Percentiles rank a stretch among this genome's conserved stretches.
Evolutionary conservation across 2,329 filamentous ascomycete species (phyloP).

Genomic region (Drechslerella coelobrocha): DNA sequence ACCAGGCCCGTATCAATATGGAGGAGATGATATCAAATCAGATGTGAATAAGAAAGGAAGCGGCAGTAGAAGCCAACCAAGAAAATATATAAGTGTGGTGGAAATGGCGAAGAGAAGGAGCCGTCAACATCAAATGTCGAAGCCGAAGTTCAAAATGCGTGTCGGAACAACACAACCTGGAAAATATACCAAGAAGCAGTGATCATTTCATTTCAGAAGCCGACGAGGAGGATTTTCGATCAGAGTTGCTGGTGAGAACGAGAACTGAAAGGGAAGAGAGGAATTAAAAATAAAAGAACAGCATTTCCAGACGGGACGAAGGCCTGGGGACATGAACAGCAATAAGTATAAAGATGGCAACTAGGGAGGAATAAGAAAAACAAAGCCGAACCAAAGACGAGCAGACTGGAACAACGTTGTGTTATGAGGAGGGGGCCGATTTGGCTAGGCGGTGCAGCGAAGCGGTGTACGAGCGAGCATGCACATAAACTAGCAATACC

Average conservation of each 20-base stretch:
- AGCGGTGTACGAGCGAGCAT: slow-evolving; percentile 30
- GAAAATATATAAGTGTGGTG: background rate
- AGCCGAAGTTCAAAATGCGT: background rate
- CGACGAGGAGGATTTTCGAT: too few relatives aligned
- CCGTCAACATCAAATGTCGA: background rate
- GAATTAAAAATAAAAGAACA: slow-evolving; percentile 20
- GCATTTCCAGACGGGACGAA: slow-evolving; percentile 38
- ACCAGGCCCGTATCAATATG: slow-evolving; percentile 11
- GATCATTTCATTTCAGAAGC: background rate
- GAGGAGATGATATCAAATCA: slow-evolving; percentile 18
- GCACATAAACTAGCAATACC: slow-evolving; percentile 23
- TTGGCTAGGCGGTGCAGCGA: slow-evolving; percentile 14
- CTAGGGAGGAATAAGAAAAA: slow-evolving; percentile 49
- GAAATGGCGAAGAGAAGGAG: slow-evolving; percentile 1
- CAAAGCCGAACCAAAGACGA: slow-evolving; percentile 36
- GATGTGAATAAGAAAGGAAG: slow-evolving; percentile 3
- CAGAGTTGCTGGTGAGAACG: slow-evolving; percentile 6
- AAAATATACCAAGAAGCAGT: background rate
- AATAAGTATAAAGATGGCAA: slow-evolving; percentile 50
- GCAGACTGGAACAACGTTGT: slow-evolving; percentile 36
- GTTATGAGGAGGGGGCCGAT: slow-evolving; percentile 32
- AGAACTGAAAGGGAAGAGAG: slow-evolving; percentile 17
- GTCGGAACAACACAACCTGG: background rate
- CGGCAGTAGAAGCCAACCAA: background rate
- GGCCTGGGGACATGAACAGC: slow-evolving; percentile 46